Base-by-base conservation (phyloP, 139 green algal species). In the Coelastrella sp. region DNA sequence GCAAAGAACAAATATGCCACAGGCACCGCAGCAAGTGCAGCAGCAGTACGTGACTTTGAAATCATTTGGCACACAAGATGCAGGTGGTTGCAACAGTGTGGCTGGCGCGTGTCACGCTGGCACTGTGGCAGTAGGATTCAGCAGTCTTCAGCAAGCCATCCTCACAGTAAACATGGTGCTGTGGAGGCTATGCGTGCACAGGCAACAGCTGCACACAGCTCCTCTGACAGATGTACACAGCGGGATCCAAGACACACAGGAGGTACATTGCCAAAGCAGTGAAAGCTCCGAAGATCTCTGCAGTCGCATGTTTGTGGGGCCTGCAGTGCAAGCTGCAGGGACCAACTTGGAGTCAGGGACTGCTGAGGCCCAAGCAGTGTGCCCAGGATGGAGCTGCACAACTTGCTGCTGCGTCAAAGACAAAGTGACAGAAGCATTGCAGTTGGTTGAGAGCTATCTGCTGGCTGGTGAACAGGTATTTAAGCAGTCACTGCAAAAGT, bases 181-280 rank as follows among this genome's bases (percentile, higher is more conserved):
- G 61, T 87, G 81, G 81, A 87, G 70, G 81, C 24, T 74, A 11
- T 76, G 81, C 81, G 22, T 25, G 1, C 59, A 85, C 79, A 85
- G 19, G 7, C 56, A 57, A 61, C 78, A 68, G 56, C 56, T 68
- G 20, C 79, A 49, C 35, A 49, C 35, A 49, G 35, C 35, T 49
- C 35, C 35, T 49, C 35, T 49, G 35, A 49, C 35, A 5, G 35
- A 49, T 49, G 35, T 49, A 49, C 35, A 49, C 35, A 49, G 35
- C 35, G 3, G 35, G 35, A 49, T 49, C 3, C 35, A 49, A 49
- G 35, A 49, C 35, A 49, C 35, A 49, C 35, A 49, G 35, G 1
- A 3, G 35, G 35, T 49, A 49, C 35, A 1, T 49, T 49, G 35
- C 35, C 35, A 49, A 49, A 49, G 35, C 35, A 49, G 35, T 49